Evolutionary conservation across 306 rosid genomes (phyloP).

Genomic region (Sicyos edulis): DNA sequence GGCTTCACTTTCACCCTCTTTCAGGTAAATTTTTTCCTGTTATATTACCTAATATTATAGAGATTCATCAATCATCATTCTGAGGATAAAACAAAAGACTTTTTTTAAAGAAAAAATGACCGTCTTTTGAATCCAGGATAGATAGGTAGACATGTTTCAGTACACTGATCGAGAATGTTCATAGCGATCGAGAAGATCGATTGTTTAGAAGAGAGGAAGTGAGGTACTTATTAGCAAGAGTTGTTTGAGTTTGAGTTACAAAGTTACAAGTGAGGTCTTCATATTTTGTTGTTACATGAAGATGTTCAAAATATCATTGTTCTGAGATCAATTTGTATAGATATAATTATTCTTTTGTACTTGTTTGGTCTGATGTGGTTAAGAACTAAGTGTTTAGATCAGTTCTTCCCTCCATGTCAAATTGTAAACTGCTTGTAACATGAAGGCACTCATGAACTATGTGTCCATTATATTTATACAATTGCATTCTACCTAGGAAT

Average conservation of each 20-base stretch:
- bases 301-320: background rate
- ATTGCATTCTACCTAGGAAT: no score
- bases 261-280: no score
- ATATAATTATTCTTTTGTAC: background rate
- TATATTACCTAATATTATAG: background rate
- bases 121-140: background rate
- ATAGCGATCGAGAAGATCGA: background rate
- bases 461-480: no score
- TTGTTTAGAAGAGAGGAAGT: background rate
- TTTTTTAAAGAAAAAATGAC: background rate
- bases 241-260: background rate
- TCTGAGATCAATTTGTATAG: background rate
- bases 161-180: background rate
- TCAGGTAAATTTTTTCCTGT: background rate
- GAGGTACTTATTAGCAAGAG: background rate
- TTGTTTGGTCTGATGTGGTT: background rate
- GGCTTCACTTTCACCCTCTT: no score
- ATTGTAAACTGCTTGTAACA: background rate
- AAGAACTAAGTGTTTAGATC: background rate
- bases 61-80: background rate
- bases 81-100: no score
- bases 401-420: conserved; percentile 1
- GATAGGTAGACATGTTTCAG: background rate
- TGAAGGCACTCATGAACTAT: background rate
- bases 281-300: background rate